A percentile compares a stretch with the other conserved stretches of the same genome.
phyloP scores from a whole-genome alignment of 441 rosid species.

The Breynia disticha region DNA sequence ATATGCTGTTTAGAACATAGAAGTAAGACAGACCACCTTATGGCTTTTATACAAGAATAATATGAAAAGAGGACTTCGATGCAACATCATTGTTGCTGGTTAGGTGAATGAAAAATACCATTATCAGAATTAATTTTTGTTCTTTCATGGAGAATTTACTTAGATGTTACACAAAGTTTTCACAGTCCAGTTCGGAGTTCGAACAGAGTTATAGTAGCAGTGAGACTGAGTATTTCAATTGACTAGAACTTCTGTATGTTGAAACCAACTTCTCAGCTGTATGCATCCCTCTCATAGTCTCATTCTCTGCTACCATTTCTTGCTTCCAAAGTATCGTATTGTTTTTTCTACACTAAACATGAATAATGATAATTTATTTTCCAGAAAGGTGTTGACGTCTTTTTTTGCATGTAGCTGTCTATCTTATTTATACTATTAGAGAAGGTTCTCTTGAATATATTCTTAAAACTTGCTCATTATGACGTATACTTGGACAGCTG shows the following conservation, averaged over 20 bases:
- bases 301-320: too few relatives aligned
- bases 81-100: conserved; percentile 44
- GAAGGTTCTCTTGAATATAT: too few relatives aligned
- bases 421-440: too few relatives aligned
- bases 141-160: conserved; percentile 23
- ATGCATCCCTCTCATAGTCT: too few relatives aligned
- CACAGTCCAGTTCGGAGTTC: not conserved
- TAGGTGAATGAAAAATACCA: conserved; percentile 37
- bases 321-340: too few relatives aligned
- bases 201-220: conserved; percentile 10
- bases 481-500: too few relatives aligned
- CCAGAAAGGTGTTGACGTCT: too few relatives aligned
- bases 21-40: conserved; percentile 12
- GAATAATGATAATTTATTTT: too few relatives aligned
- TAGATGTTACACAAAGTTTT: conserved; percentile 39
- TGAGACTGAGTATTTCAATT: conserved; percentile 17
- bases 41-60: conserved; percentile 19
- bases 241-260: conserved; percentile 17
- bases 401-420: too few relatives aligned
- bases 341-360: too few relatives aligned
- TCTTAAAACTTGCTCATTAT: too few relatives aligned
- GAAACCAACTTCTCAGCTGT: conserved; percentile 29
- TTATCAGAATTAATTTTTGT: not conserved
- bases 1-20: conserved; percentile 1
- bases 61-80: conserved; percentile 16